Evolutionary conservation across 1,139 yeast genomes (phyloP), one percentile per base, ranked within the genome.

Genomic region (Suhomyces coccinellae): DNA sequence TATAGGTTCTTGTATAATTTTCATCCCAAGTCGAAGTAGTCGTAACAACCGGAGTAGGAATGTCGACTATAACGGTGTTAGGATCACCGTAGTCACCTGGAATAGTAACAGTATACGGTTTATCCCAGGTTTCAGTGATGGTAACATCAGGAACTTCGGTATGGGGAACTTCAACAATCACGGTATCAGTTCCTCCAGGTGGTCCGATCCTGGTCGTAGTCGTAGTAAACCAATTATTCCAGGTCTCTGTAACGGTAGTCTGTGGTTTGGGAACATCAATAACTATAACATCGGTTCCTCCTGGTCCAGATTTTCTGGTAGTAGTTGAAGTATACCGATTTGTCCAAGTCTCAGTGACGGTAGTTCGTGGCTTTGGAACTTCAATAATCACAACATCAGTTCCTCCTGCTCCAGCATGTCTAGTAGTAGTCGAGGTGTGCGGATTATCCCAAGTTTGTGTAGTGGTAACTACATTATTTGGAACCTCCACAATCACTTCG

Each of bases 21-120:
- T 45, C 43, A 11, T 52, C 43, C 39, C 54, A 42, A 10, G 58
- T 52, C 2, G 46, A 13, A 6, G 46, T 41, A 11, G 44, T 30
- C 1, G 61, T 56, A 2, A 44, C 43, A 0, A 54, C 51, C 3
- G 58, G 53, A 5, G 43, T 43, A 3, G 66, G 57, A 15, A 56
- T 52, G 12, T 53, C 59, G 16, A 62, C 50, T 0, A 50, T 38
- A 7, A 54, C 47, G 2, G 61, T 58, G 24, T 20, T 6, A 20
- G 24, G 24, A 20, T 20, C 24, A 2, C 24, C 24, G 24, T 20
- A 20, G 8, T 20, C 24, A 20, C 24, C 24, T 2, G 24, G 24
- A 20, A 20, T 20, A 20, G 24, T 20, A 4, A 20, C 8, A 20
- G 24, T 20, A 9, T 20, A 20, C 2, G 24, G 24, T 6, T 9